Percentiles rank a stretch among this genome's conserved stretches.
phyloP scores from a whole-genome alignment of 1,284 basidiomycete species.

The Ceratorhiza oryzae-sativae region DNA sequence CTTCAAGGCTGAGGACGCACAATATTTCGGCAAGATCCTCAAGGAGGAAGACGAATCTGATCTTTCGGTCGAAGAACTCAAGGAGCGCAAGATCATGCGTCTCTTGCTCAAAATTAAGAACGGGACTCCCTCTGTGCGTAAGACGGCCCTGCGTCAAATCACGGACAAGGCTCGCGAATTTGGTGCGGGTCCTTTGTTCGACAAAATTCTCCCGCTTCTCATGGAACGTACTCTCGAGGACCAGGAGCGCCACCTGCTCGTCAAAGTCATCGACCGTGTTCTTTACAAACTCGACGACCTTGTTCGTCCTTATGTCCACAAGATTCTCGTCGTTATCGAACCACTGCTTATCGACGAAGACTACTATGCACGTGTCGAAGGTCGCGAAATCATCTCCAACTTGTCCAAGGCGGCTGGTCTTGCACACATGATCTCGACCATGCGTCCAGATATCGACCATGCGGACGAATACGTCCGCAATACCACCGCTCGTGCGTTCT shows the following conservation, averaged over 20 bases:
- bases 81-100: constrained; percentile 99
- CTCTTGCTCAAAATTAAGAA: constrained; percentile 99
- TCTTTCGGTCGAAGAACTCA: constrained; percentile 96
- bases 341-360: constrained; percentile 99
- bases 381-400: constrained; percentile 99
- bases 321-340: constrained; percentile 99
- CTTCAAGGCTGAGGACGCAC: constrained; percentile 97
- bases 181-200: constrained; percentile 97
- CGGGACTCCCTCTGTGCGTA: constrained; percentile 97
- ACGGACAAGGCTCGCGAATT: constrained; percentile 99
- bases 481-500: constrained; percentile 98
- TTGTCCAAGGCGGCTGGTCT: constrained; percentile 98
- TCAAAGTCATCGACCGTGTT: constrained; percentile 99
- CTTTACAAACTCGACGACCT: constrained; percentile 99
- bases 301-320: constrained; percentile 98
- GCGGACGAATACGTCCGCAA: constrained; percentile 99
- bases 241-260: constrained; percentile 96
- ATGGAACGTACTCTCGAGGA: constrained; percentile 99
- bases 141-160: constrained; percentile 96
- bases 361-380: constrained; percentile 99
- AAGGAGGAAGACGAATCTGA: constrained; percentile 96
- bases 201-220: constrained; percentile 97
- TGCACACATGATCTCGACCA: constrained; percentile 99
- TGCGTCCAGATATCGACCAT: constrained; percentile 99
- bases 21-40: constrained; percentile 97